Percentiles rank a stretch among this genome's conserved stretches.
Evolutionary conservation across 1,284 basidiomycete genomes (phyloP).

Genomic region (Sporisorium exsertum): DNA sequence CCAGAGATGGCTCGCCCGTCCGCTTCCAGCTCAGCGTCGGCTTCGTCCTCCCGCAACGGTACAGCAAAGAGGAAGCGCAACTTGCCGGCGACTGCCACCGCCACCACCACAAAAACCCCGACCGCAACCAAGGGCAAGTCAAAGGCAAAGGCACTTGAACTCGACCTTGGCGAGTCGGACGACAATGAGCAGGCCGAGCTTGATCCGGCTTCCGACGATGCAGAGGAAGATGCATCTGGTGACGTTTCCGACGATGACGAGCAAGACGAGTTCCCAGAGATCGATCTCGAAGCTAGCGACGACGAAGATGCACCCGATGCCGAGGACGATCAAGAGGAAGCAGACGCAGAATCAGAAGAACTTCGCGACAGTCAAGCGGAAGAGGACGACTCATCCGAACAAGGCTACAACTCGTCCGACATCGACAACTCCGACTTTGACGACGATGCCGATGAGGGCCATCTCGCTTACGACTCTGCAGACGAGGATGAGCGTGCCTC

Average conservation of each 20-base stretch:
- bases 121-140: conserved; percentile 22
- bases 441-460: conserved; percentile 28
- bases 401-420: conserved; percentile 48
- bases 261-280: conserved; percentile 72
- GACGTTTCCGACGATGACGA: conserved; percentile 45
- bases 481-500: conserved; percentile 57
- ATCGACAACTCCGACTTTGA: conserved; percentile 40
- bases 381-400: conserved; percentile 23
- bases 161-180: conserved; percentile 25
- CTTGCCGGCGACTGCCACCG: conserved; percentile 2
- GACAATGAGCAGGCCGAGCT: conserved; percentile 35
- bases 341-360: conserved; percentile 51
- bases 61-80: conserved; percentile 46
- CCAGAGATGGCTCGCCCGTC: conserved; percentile 31
- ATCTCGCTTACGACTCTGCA: conserved; percentile 52
- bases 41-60: conserved; percentile 36
- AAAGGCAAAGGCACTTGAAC: conserved; percentile 26
- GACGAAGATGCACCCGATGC: conserved; percentile 48
- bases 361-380: conserved; percentile 35
- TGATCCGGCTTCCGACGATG: conserved; percentile 51
- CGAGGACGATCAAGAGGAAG: conserved; percentile 44
- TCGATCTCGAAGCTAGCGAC: conserved; percentile 70
- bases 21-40: conserved; percentile 30
- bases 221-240: conserved; percentile 38
- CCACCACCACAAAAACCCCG: conserved; percentile 10